A percentile compares a stretch with the other conserved stretches of the same genome.
Conservation (phyloP, 805 yeast species). For the Kuraishia molischiana region DNA sequence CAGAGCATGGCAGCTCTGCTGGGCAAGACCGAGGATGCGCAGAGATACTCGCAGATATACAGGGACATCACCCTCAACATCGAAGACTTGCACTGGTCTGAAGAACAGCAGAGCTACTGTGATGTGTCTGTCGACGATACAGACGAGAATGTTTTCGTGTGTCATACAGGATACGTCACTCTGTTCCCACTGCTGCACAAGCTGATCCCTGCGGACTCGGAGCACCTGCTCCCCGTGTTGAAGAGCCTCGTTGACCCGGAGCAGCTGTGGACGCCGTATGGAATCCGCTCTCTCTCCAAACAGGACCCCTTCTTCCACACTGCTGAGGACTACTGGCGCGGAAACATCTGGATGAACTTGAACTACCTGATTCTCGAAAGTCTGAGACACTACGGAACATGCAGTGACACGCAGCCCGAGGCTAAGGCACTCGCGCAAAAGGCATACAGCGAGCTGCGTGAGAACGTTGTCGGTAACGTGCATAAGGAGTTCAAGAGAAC, state of each 20-base stretch:
- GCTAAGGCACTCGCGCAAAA: constrained; percentile 29
- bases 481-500: constrained; percentile 60
- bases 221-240: constrained; percentile 41
- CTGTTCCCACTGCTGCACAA: constrained; percentile 76
- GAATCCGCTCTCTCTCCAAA: constrained; percentile 74
- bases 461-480: constrained; percentile 60
- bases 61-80: constrained; percentile 51
- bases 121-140: constrained; percentile 71
- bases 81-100: constrained; percentile 75
- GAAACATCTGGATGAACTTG: constrained; percentile 88
- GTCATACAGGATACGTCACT: constrained; percentile 85
- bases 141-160: constrained; percentile 58
- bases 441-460: constrained; percentile 50
- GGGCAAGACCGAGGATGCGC: constrained; percentile 47
- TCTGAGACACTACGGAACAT: constrained; percentile 41
- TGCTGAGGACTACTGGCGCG: constrained; percentile 93
- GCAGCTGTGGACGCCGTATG: constrained; percentile 68
- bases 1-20: constrained; percentile 57
- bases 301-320: constrained; percentile 55
- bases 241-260: constrained; percentile 56
- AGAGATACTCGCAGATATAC: constrained; percentile 43
- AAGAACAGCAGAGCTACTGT: constrained; percentile 57
- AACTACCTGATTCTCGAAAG: constrained; percentile 76
- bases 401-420: constrained; percentile 19
- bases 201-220: constrained; percentile 40